Evolutionary conservation across 2,329 filamentous ascomycete genomes (phyloP), one percentile per base, ranked within the genome.

Genomic region (Penicillium sp.): DNA sequence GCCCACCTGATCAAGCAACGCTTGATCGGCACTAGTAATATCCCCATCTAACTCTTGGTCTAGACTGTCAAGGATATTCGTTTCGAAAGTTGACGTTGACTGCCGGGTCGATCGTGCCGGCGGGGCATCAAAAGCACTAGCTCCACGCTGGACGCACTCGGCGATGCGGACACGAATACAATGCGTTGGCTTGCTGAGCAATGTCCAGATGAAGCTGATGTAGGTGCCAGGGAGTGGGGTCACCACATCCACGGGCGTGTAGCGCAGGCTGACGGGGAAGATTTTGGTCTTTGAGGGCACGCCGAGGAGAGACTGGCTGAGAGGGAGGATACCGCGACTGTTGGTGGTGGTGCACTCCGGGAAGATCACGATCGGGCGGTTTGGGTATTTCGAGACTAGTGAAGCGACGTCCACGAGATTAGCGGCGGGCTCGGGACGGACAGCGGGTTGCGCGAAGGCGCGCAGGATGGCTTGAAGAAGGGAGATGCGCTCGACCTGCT

Each of bases 291-390:
- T 78, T 5, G 83, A 70, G 0, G 87, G 84, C 0, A 84, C 84
- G 13, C 85, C 82, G 2, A 94, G 77, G 1, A 99, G 79, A 44
- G 86, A 87, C 0, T 89, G 90, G 54, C 88, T 90, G 49, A 96
- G 84, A 1, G 91, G 89, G 10, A 99, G 75, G 56, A 97, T 92
- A 4, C 88, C 94, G 61, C 90, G 87, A 56, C 93, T 93, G 68
- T 99, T 99, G 37, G 91, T 96, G 1, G 94, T 96, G 4, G 89
- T 94, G 73, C 89, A 93, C 75, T 99, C 94, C 10, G 94, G 93
- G 70, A 97, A 97, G 1, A 96, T 85, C 55, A 87, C 91, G 56
- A 97, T 83, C 52, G 90, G 84, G 39, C 91, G 85, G 51, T 83
- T 80, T 0, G 91, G 91, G 68, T 95, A 83, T 51, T 82, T 78